These are phyloP conservation scores for Mycena belliarum DNA, from an alignment of 768 basidiomycete species.

Conservation along the genomic window DNA sequence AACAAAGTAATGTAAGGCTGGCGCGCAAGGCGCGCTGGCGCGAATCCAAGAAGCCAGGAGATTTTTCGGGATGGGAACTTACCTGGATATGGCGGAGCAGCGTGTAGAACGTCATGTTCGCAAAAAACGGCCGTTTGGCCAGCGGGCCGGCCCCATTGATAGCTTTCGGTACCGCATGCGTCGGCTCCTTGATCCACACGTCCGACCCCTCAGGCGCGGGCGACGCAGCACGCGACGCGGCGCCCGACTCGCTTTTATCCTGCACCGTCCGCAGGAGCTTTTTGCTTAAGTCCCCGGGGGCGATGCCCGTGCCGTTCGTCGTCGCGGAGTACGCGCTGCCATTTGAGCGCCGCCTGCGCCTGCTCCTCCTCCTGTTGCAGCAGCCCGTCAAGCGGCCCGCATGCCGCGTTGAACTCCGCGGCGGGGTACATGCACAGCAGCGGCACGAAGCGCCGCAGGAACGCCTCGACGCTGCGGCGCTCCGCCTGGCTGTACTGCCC, in stretches of 20 bases:
- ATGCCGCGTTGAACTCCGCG: conserved; percentile 67
- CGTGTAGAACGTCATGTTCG: conserved; percentile 92
- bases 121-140: conserved; percentile 69
- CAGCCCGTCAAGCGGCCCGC: conserved; percentile 57
- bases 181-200: conserved; percentile 60
- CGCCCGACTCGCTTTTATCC: conserved; percentile 46
- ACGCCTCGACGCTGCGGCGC: conserved; percentile 80
- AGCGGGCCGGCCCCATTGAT: conserved; percentile 29
- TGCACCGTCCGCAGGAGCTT: conserved; percentile 77
- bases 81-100: conserved; percentile 88
- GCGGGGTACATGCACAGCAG: conserved; percentile 71
- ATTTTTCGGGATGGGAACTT: too few species aligned
- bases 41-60: too few species aligned
- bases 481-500: conserved; percentile 74
- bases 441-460: conserved; percentile 84
- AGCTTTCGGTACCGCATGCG: conserved; percentile 28
- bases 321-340: conserved; percentile 41
- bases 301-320: conserved; percentile 45
- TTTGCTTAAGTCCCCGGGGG: conserved; percentile 72
- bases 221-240: conserved; percentile 18
- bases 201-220: conserved; percentile 36
- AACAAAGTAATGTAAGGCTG: too few species aligned
- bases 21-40: too few species aligned
- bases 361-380: conserved; percentile 40
- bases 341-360: conserved; percentile 48